Base-by-base conservation (phyloP, 2,329 filamentous ascomycete species). In the Blastomyces gilchristii region DNA sequence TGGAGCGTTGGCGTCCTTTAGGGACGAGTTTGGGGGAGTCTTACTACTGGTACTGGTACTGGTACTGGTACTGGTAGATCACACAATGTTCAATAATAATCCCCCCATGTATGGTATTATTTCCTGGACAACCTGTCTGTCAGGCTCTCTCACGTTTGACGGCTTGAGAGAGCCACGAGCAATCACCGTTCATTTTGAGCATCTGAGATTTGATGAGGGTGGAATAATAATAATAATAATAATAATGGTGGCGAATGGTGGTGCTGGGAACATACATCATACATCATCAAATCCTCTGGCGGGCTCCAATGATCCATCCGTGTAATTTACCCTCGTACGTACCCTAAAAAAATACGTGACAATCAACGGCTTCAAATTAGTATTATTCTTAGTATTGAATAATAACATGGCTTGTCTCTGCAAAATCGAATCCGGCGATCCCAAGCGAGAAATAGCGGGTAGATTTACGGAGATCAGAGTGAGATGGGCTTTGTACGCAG, bases 1-100 rank as follows among this genome's bases (percentile, higher is more conserved):
- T 25, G 41, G 57, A 47, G 22, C 12, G 41, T 59, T 59, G 57
- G 57, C 57, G 57, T 34, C 41, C 45, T n/a, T n/a, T 47, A 41
- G 57, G 57, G 34, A 41, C 41, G 11, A 31, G 25, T 14, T 47
- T 34, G 25, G 22, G 22, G 57, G n/a, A 22, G n/a, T 22, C n/a
- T 22, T 22, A 22, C n/a, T 22, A 22, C n/a, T 22, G n/a, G n/a
- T 22, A 22, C n/a, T 22, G n/a, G n/a, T 22, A 22, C n/a, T 22
- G n/a, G n/a, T 22, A 22, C n/a, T 22, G n/a, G n/a, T 22, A 22
- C n/a, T 22, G n/a, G n/a, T 22, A 22, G n/a, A 22, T 22, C n/a
- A 22, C n/a, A 22, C n/a, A 22, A 22, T 22, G n/a, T 22, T 22
- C n/a, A 22, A 22, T 22, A 22, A 22, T 22, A 22, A 22, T 22